Percentiles rank a stretch among this genome's conserved stretches.
phyloP scores from a whole-genome alignment of 441 rosid genomes.

The Pelargonium citronellum region DNA sequence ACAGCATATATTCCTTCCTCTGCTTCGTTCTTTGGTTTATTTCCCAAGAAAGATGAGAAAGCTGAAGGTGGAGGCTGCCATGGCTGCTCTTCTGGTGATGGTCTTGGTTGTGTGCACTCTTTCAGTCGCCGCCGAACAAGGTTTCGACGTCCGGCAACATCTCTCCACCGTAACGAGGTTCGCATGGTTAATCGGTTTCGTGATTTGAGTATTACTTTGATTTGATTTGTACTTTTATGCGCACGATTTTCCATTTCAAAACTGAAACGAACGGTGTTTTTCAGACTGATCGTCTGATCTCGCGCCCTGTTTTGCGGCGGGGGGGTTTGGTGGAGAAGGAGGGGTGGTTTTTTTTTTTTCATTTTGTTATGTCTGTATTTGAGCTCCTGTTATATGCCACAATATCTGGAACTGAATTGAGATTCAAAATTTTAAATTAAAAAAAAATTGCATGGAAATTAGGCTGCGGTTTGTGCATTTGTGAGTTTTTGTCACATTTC shows the following conservation, averaged over 20 bases:
- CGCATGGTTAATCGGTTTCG: not conserved
- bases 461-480: too few relatives aligned
- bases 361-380: not conserved
- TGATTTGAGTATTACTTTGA: not conserved
- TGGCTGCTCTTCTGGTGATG: slow-evolving; percentile 30
- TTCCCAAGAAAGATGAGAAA: not conserved
- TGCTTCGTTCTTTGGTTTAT: not conserved
- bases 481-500: too few relatives aligned
- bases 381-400: not conserved
- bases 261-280: not conserved
- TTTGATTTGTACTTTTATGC: not conserved
- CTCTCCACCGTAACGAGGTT: slow-evolving; percentile 76
- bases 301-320: not conserved
- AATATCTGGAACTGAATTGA: not conserved
- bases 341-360: not conserved
- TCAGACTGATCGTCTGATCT: slow-evolving; percentile 1
- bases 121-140: slow-evolving; percentile 30
- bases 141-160: slow-evolving; percentile 69
- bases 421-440: not conserved
- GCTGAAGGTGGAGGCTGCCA: slow-evolving; percentile 17
- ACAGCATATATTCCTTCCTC: too few relatives aligned
- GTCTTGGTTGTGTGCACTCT: slow-evolving; percentile 23
- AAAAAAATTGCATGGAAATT: not conserved
- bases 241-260: not conserved
- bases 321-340: not conserved